A percentile compares a stretch with the other conserved stretches of the same genome.
Conservation (phyloP, 257 asterid species). For the Lantana camara region DNA sequence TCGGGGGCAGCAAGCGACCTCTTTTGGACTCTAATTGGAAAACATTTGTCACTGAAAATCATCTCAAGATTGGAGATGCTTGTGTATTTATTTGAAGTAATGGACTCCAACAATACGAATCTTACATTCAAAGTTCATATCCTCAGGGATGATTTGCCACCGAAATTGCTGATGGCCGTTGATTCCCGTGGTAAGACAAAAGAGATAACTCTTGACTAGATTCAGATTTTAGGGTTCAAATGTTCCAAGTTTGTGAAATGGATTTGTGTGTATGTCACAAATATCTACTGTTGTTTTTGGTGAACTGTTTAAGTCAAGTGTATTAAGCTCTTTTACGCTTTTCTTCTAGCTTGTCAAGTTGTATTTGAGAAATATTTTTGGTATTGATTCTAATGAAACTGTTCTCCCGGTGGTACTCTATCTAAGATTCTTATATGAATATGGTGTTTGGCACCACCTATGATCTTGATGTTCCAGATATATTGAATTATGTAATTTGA, state of each 20-base stretch:
- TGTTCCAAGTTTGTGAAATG: neutral
- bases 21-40: conserved; percentile 32
- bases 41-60: conserved; percentile 38
- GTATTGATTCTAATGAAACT: too few species aligned
- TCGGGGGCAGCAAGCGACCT: neutral
- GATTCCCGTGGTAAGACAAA: conserved; percentile 17
- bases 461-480: too few species aligned
- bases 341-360: neutral
- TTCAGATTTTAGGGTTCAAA: neutral
- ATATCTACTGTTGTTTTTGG: neutral
- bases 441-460: too few species aligned
- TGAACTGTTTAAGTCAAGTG: neutral
- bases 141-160: conserved; percentile 31
- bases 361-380: too few species aligned
- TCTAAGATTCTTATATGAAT: too few species aligned
- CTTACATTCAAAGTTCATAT: conserved; percentile 39
- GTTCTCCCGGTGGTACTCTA: too few species aligned
- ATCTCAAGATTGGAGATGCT: conserved; percentile 48
- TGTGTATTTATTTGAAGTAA: conserved; percentile 44
- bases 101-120: conserved; percentile 15
- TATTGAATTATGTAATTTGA: too few species aligned
- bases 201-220: conserved; percentile 22
- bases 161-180: conserved; percentile 17
- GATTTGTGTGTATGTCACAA: neutral
- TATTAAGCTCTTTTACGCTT: neutral